Percentiles rank a stretch among this genome's conserved stretches.
These are phyloP conservation scores for Paramecium octaurelia DNA, from an alignment of 73 alveolate species.

Conservation along the genomic window DNA sequence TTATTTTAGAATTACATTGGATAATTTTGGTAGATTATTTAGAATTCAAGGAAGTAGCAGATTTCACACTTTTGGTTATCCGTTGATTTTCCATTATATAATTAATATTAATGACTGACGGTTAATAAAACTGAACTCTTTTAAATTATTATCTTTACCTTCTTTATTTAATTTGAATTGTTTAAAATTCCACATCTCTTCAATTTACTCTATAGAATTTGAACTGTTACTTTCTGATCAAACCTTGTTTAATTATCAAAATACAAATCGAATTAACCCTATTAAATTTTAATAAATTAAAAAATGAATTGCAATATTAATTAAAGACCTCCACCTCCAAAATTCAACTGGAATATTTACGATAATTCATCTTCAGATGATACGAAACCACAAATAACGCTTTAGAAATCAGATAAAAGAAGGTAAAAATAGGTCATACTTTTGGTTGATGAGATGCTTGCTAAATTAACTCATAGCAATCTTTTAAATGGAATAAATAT, in stretches of 20 bases:
- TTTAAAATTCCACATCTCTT: background rate
- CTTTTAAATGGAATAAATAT: background rate
- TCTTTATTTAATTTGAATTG: background rate
- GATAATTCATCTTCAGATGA: background rate
- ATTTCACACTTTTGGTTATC: background rate
- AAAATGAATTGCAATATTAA: background rate
- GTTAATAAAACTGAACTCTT: background rate
- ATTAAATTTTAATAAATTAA: background rate
- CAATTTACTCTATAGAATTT: background rate
- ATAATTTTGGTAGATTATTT: background rate
- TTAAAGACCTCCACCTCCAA: slow-evolving; percentile 22
- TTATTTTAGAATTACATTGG: background rate
- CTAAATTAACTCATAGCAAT: background rate
- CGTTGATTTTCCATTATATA: background rate
- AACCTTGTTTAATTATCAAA: background rate
- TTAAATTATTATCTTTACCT: background rate
- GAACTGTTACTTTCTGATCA: background rate
- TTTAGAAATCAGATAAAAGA: slow-evolving; percentile 4
- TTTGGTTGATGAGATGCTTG: background rate
- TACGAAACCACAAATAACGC: background rate
- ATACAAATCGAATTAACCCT: background rate
- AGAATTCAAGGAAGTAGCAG: background rate
- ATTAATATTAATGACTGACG: background rate
- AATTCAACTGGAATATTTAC: background rate
- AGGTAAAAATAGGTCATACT: background rate